phyloP scores from a whole-genome alignment of 805 yeast species.

The Komagataella populi region DNA sequence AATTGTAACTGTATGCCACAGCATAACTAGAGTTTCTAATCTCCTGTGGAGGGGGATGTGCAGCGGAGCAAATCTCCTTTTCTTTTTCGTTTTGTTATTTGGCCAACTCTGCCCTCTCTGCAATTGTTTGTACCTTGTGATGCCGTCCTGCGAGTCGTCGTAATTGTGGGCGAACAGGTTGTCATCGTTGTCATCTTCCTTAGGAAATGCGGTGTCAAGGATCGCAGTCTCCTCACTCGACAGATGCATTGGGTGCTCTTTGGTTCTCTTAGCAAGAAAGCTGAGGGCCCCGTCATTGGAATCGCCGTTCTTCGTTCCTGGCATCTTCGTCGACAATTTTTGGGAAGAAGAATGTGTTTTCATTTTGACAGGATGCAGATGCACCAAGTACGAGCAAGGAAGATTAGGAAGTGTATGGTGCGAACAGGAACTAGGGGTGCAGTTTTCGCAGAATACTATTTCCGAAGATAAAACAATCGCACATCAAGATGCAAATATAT shows the following conservation, averaged over 20 bases:
- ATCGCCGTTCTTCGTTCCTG: not conserved
- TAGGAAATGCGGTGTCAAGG: not conserved
- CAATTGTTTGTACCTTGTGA: not conserved
- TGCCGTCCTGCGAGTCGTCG: conserved; percentile 1
- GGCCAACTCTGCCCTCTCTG: conserved; percentile 2
- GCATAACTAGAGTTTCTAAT: conserved; percentile 51
- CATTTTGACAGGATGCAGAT: not conserved
- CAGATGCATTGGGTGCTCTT: not conserved
- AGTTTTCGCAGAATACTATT: no score
- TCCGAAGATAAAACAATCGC: not conserved
- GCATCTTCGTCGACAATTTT: not conserved
- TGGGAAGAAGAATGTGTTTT: not conserved
- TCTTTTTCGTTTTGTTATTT: conserved; percentile 14
- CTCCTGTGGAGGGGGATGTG: conserved; percentile 43
- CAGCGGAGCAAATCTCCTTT: conserved; percentile 31
- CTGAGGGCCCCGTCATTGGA: not conserved
- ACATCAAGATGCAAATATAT: not conserved
- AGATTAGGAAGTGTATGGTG: not conserved
- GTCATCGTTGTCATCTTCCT: conserved; percentile 1
- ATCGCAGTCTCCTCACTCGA: not conserved
- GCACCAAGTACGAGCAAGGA: not conserved
- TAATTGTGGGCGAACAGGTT: conserved; percentile 1
- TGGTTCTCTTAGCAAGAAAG: not conserved
- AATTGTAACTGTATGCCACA: conserved; percentile 64
- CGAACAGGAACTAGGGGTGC: not conserved